phyloP scores from a whole-genome alignment of 345 rosid species.

The Salix dunnii region DNA sequence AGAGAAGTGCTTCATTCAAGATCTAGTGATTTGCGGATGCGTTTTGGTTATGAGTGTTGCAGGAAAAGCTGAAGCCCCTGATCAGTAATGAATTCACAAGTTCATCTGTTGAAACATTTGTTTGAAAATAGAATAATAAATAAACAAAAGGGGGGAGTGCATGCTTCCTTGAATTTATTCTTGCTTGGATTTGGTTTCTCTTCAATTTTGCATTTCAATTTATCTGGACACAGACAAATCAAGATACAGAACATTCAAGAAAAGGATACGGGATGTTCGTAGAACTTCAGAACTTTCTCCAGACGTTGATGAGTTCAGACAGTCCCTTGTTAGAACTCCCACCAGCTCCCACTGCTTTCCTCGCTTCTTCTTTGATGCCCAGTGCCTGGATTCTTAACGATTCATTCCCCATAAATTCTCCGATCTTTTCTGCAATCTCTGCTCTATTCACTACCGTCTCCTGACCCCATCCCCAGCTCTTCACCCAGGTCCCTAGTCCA shows the following conservation, averaged over 20 bases:
- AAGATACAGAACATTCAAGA: background rate
- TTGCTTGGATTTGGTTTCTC: no score
- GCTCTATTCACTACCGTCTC: constrained; percentile 13
- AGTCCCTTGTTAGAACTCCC: constrained; percentile 19
- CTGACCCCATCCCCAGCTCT: constrained; percentile 10
- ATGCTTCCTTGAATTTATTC: no score
- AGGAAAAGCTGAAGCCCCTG: no score
- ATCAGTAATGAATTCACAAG: no score
- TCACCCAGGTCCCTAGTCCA: constrained; percentile 1
- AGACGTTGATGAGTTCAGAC: constrained; percentile 1
- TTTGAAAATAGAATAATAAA: no score
- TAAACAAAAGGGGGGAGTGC: no score
- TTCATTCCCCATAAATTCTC: constrained; percentile 32
- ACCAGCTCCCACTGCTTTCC: constrained; percentile 26
- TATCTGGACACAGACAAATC: background rate
- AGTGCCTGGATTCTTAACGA: constrained; percentile 17
- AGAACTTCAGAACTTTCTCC: background rate
- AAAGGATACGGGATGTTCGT: background rate
- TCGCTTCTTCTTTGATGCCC: constrained; percentile 27
- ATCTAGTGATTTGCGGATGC: no score
- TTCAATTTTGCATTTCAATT: no score
- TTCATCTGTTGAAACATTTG: no score
- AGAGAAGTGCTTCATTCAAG: no score
- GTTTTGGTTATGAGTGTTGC: no score
- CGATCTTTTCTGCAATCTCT: constrained; percentile 5